phyloP scores from a whole-genome alignment of 768 basidiomycete genomes.

The Gautieria morchelliformis region DNA sequence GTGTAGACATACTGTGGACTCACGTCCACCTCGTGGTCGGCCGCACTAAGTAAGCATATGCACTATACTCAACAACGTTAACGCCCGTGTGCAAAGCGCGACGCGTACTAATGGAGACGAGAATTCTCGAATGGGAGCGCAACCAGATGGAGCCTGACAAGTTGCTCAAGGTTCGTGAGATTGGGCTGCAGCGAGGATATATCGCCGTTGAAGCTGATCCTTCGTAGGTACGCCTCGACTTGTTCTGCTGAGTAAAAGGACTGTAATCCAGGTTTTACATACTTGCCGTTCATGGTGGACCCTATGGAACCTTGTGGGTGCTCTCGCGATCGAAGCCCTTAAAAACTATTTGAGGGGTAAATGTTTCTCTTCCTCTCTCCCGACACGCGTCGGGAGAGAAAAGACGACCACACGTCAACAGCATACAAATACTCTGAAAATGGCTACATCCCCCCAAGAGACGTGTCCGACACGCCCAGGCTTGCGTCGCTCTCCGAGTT shows the following conservation, averaged over 20 bases:
- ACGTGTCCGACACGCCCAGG: conserved; percentile 1
- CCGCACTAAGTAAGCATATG: background rate
- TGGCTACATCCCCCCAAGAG: background rate
- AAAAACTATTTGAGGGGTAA: background rate
- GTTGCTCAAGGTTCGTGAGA: background rate
- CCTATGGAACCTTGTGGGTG: background rate
- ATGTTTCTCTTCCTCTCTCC: background rate
- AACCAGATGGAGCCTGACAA: background rate
- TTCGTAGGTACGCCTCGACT: background rate
- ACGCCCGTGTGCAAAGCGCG: background rate
- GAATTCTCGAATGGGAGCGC: conserved; percentile 1
- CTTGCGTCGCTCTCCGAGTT: background rate
- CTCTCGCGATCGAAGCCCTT: background rate
- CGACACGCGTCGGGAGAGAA: background rate
- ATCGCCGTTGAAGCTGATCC: background rate
- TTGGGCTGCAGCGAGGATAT: background rate
- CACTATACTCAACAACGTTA: background rate
- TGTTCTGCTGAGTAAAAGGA: background rate
- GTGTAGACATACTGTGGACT: background rate
- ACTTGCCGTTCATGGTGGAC: background rate
- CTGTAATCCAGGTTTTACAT: background rate
- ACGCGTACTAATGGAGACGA: background rate
- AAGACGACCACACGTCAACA: background rate
- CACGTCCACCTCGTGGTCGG: background rate
- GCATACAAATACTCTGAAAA: background rate